These are phyloP conservation scores for Trametes coccinea DNA, from an alignment of 768 basidiomycete species.

Conservation along the genomic window DNA sequence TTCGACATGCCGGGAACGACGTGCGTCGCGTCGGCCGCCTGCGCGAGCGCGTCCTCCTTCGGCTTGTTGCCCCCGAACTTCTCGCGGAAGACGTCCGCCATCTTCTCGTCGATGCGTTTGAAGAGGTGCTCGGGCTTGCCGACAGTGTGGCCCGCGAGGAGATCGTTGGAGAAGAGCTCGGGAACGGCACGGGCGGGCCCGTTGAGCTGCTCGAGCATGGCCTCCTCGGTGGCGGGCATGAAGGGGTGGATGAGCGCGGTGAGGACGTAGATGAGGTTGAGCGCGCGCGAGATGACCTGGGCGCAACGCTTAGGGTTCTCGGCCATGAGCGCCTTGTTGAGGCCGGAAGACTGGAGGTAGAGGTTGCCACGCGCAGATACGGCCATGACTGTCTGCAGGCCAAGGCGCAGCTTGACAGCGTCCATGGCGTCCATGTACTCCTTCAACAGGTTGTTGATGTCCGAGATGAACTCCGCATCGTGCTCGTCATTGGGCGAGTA, in stretches of 20 bases:
- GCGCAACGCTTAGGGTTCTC: slow-evolving; percentile 84
- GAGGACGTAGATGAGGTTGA: slow-evolving; percentile 91
- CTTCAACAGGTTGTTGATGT: slow-evolving; percentile 75
- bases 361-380: slow-evolving; percentile 88
- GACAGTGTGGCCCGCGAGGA: slow-evolving; percentile 83
- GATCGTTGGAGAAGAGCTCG: slow-evolving; percentile 69
- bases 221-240: slow-evolving; percentile 88
- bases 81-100: slow-evolving; percentile 77
- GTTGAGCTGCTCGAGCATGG: slow-evolving; percentile 85
- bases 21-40: slow-evolving; percentile 42
- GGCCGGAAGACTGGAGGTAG: slow-evolving; percentile 90
- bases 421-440: slow-evolving; percentile 91
- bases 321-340: slow-evolving; percentile 86
- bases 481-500: slow-evolving; percentile 64
- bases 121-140: slow-evolving; percentile 90
- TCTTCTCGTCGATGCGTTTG: slow-evolving; percentile 89
- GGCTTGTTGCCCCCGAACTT: slow-evolving; percentile 73
- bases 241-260: slow-evolving; percentile 88
- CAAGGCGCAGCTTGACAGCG: slow-evolving; percentile 82
- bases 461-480: slow-evolving; percentile 75
- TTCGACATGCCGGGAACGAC: slow-evolving; percentile 53
- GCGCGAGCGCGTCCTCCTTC: slow-evolving; percentile 38
- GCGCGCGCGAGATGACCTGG: slow-evolving; percentile 83
- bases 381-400: slow-evolving; percentile 86
- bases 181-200: slow-evolving; percentile 85